A percentile compares a stretch with the other conserved stretches of the same genome.
phyloP scores from a whole-genome alignment of 2,329 filamentous ascomycete genomes.

The Neurospora crassa region DNA sequence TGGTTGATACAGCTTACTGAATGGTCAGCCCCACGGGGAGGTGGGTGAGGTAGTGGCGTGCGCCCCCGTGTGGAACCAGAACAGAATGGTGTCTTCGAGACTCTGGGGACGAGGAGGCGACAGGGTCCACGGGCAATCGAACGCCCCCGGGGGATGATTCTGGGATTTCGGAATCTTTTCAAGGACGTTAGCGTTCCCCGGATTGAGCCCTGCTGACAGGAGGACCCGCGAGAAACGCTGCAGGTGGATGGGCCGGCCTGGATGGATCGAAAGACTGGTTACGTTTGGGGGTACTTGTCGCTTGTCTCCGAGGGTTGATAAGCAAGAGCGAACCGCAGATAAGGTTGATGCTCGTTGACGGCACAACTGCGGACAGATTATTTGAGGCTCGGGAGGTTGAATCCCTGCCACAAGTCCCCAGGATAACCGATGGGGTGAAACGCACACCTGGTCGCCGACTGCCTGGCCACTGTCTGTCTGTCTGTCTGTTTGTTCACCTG shows the following conservation, averaged over 20 bases:
- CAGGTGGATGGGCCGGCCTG: not conserved
- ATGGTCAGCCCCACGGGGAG: slow-evolving; percentile 3
- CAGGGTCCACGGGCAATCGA: slow-evolving; percentile 8
- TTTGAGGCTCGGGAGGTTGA: not conserved
- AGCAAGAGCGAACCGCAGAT: not conserved
- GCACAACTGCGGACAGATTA: not conserved
- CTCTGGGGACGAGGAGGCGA: not conserved
- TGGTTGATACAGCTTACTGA: not conserved
- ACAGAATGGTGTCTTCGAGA: slow-evolving; percentile 2
- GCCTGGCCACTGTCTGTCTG: not conserved
- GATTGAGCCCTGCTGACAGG: not conserved
- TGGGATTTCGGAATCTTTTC: not conserved
- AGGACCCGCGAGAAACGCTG: not conserved
- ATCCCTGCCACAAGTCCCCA: not conserved
- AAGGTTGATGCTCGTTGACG: not conserved
- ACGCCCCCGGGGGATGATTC: not conserved
- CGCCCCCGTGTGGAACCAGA: slow-evolving; percentile 2
- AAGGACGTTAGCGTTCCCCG: not conserved
- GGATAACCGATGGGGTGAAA: not conserved
- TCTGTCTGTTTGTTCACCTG: not conserved
- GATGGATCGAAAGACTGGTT: not conserved
- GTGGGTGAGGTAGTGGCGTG: not conserved
- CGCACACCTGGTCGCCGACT: not conserved
- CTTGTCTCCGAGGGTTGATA: not conserved
- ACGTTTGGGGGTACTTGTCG: not conserved